phyloP scores from a whole-genome alignment of 345 rosid species.

The Populus pruinosa region DNA sequence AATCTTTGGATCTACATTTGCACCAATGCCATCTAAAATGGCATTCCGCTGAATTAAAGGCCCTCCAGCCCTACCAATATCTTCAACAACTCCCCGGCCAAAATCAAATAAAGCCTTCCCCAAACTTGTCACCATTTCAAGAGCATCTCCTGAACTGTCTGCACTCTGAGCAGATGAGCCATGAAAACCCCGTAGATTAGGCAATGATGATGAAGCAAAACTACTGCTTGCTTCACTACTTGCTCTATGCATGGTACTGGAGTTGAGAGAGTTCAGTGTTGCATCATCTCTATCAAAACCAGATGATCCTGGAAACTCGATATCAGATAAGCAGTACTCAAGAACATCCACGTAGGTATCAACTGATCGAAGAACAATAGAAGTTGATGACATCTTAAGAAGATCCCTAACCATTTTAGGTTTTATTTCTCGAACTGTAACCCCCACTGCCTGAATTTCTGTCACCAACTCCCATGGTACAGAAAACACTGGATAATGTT shows the following conservation, averaged over 20 bases:
- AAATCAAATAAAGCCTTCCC: slow-evolving; percentile 90
- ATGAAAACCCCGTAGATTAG: slow-evolving; percentile 28
- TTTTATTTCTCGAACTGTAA: slow-evolving; percentile 69
- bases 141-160: slow-evolving; percentile 81
- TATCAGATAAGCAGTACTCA: slow-evolving; percentile 87
- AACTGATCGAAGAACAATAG: slow-evolving; percentile 73
- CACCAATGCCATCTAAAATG: slow-evolving; percentile 27
- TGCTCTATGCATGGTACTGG: slow-evolving; percentile 18
- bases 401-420: slow-evolving; percentile 96
- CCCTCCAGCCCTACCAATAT: slow-evolving; percentile 73
- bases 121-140: slow-evolving; percentile 88
- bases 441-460: slow-evolving; percentile 78
- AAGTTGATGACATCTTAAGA: slow-evolving; percentile 55
- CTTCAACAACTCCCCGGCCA: slow-evolving; percentile 89
- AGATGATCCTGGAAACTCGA: slow-evolving; percentile 46
- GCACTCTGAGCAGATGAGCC: slow-evolving; percentile 40
- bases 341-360: slow-evolving; percentile 86
- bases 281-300: slow-evolving; percentile 28
- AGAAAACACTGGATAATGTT: slow-evolving; percentile 86
- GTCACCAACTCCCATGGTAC: slow-evolving; percentile 88
- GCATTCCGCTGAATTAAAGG: slow-evolving; percentile 34
- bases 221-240: slow-evolving; percentile 33
- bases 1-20: slow-evolving; percentile 46
- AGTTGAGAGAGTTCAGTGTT: slow-evolving; percentile 21
- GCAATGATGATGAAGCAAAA: slow-evolving; percentile 31